Percentiles rank a stretch among this genome's conserved stretches.
Evolutionary conservation across 441 rosid species (phyloP).

Genomic region (Brassica balearica): DNA sequence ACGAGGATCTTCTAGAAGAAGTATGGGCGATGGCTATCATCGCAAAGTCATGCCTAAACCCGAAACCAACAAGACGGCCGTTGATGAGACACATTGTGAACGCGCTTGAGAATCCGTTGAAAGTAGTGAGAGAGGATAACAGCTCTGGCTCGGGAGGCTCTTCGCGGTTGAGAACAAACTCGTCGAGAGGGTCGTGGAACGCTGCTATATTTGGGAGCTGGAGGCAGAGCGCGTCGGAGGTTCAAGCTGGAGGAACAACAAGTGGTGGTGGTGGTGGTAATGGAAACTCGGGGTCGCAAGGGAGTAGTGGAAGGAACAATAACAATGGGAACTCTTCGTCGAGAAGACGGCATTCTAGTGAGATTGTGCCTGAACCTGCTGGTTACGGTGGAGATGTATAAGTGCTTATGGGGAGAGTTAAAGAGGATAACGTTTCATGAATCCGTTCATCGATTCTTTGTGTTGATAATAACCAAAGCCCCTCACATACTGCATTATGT

Average conservation of each 20-base stretch:
- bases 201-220: slow-evolving; percentile 89
- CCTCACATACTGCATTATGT: slow-evolving; percentile 31
- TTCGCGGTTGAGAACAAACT: slow-evolving; percentile 71
- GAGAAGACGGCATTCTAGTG: slow-evolving; percentile 68
- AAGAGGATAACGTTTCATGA: slow-evolving; percentile 34
- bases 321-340: slow-evolving; percentile 75
- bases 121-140: slow-evolving; percentile 84
- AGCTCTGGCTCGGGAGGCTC: slow-evolving; percentile 52
- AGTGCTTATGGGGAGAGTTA: slow-evolving; percentile 8
- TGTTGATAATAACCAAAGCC: slow-evolving; percentile 54
- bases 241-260: slow-evolving; percentile 50
- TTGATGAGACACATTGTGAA: slow-evolving; percentile 86
- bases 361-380: slow-evolving; percentile 85
- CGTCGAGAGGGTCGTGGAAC: slow-evolving; percentile 91
- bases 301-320: slow-evolving; percentile 71
- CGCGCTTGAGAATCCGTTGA: slow-evolving; percentile 91
- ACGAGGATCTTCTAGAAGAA: slow-evolving; percentile 94
- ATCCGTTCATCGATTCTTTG: slow-evolving; percentile 59
- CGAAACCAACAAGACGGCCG: slow-evolving; percentile 90
- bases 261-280: slow-evolving; percentile 29
- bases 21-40: slow-evolving; percentile 99
- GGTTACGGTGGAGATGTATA: slow-evolving; percentile 59
- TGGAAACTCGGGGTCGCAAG: slow-evolving; percentile 66
- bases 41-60: slow-evolving; percentile 95
- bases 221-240: slow-evolving; percentile 82